Evolutionary conservation across 768 basidiomycete genomes (phyloP), one percentile per base, ranked within the genome.

Genomic region (Podaxis sp.): DNA sequence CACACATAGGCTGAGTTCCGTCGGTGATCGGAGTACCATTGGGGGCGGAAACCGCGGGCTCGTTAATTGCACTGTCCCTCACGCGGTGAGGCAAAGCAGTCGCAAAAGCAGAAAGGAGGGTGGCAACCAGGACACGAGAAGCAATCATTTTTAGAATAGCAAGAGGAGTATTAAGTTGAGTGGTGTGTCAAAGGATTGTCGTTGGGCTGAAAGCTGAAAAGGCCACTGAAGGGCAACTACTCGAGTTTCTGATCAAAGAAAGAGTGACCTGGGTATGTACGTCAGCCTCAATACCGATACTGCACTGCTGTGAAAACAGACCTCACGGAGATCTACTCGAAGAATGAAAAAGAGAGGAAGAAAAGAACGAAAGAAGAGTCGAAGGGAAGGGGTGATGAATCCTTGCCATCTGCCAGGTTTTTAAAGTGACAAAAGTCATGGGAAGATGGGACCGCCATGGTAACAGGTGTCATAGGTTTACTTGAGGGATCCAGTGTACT

Each of bases 191-290:
- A 65, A 66, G 4, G 68, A 72, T 59, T 70, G 76, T 76, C 71
- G 77, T 76, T 74, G 72, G 74, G 76, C 75, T 76, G 72, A 73
- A 76, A 76, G 72, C 73, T 78, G 73, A 73, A 72, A 77, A 77
- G 84, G 87, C 86, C 84, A 82, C 85, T 76, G 85, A 82, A 85
- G 87, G 82, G 78, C 77, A 77, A 75, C 73, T 77, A 75, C 77
- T 71, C 73, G 73, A 71, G 71, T 77, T 84, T 87, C 87, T 89
- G 75, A 56, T 87, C 87, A 83, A 89, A 89, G 87, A 87, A 84
- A 49, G 78, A 78, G 69, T 81, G 82, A 84, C 85, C 85, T 86
- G 72, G 60, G 22, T 59, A 49, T 58, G 24, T 41, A 24, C 20
- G 51, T 60, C 52, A 64, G 65, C 48, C 51, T 55, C 28, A 20